Conservation (phyloP, 1,139 yeast species). For the Saccharomycopsis crataegensis region DNA sequence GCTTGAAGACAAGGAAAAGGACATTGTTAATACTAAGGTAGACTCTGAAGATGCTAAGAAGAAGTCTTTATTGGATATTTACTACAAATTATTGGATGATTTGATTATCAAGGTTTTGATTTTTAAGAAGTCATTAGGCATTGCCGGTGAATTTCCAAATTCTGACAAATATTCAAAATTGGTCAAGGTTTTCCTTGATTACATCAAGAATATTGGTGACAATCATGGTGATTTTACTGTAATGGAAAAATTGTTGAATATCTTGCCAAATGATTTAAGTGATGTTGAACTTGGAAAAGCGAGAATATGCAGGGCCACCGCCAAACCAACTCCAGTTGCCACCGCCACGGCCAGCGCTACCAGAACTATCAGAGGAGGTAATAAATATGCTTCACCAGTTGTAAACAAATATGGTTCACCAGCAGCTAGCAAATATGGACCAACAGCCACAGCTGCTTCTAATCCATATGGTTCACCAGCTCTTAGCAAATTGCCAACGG, state of each 20-base stretch:
- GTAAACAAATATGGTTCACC: slow-evolving; percentile 17
- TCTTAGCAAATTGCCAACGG: not conserved
- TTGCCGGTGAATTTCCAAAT: slow-evolving; percentile 14
- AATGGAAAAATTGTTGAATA: slow-evolving; percentile 62
- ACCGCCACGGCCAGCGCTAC: slow-evolving; percentile 23
- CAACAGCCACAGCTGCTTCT: slow-evolving; percentile 16
- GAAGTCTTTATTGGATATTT: slow-evolving; percentile 14
- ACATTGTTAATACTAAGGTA: slow-evolving; percentile 4
- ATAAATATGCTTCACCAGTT: not conserved
- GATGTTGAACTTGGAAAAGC: slow-evolving; percentile 33
- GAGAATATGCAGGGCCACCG: slow-evolving; percentile 11
- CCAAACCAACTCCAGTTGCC: slow-evolving; percentile 22
- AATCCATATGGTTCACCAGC: slow-evolving; percentile 18
- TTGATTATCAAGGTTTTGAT: slow-evolving; percentile 15
- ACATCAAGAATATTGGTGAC: slow-evolving; percentile 63
- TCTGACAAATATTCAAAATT: slow-evolving; percentile 24
- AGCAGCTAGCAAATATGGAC: slow-evolving; percentile 9
- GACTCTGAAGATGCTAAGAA: not conserved
- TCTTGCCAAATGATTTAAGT: slow-evolving; percentile 61
- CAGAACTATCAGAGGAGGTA: slow-evolving; percentile 22
- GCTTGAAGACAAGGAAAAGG: slow-evolving; percentile 33
- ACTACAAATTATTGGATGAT: slow-evolving; percentile 17
- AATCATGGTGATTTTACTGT: slow-evolving; percentile 79
- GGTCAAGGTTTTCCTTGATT: slow-evolving; percentile 45
- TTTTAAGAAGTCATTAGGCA: slow-evolving; percentile 16